phyloP scores from a whole-genome alignment of 257 asterid species.

The Verbascum thapsus region DNA sequence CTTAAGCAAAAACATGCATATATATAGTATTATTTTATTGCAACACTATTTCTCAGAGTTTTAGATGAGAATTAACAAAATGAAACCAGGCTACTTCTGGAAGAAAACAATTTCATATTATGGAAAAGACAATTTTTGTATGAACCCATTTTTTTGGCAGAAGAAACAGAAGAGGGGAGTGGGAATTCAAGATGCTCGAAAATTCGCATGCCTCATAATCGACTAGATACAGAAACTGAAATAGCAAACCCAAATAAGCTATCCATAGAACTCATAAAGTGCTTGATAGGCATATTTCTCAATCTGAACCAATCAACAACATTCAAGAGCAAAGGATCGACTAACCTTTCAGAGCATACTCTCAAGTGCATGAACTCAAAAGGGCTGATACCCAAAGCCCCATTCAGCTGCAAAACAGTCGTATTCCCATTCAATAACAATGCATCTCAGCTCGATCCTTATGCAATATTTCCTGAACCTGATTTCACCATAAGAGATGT shows the following conservation, averaged over 20 bases:
- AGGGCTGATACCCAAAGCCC: conserved; percentile 64
- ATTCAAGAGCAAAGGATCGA: conserved; percentile 51
- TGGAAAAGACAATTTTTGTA: conserved; percentile 12
- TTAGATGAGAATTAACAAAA: no score
- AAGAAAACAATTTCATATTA: no score
- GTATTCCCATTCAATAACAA: conserved; percentile 47
- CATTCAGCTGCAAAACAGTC: conserved; percentile 60
- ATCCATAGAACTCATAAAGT: conserved; percentile 73
- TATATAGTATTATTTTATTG: no score
- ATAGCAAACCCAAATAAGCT: conserved; percentile 61
- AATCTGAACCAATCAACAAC: conserved; percentile 54
- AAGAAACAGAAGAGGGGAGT: conserved; percentile 39
- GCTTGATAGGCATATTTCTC: conserved; percentile 67
- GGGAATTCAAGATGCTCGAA: conserved; percentile 50
- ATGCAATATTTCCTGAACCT: conserved; percentile 58
- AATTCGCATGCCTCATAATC: conserved; percentile 32
- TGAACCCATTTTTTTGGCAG: conserved; percentile 26
- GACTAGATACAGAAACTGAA: conserved; percentile 41
- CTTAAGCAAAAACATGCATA: background rate
- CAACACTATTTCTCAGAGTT: no score
- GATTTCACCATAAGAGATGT: conserved; percentile 61
- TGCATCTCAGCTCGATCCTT: conserved; percentile 67
- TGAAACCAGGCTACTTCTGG: no score
- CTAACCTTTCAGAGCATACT: conserved; percentile 50
- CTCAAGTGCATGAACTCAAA: conserved; percentile 63